Percentiles rank a stretch among this genome's conserved stretches.
Conservation (phyloP, 148 eudicot species). For the Suaeda aralocaspica region DNA sequence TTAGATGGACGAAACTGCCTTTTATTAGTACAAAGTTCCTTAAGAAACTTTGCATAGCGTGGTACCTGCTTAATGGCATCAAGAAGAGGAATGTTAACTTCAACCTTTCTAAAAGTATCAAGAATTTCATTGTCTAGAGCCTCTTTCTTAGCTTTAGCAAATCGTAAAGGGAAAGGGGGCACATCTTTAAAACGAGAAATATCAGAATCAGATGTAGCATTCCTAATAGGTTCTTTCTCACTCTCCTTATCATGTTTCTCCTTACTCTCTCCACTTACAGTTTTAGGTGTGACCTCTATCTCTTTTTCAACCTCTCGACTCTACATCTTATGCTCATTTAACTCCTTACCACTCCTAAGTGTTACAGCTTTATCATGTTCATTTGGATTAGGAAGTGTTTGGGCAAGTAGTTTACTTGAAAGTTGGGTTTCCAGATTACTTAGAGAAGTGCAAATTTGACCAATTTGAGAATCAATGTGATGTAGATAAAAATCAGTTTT, state of each 20-base stretch:
- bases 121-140: conserved; percentile 8
- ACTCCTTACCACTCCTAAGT: neutral
- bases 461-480: conserved; percentile 1
- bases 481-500: conserved; percentile 8
- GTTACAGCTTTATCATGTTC: neutral
- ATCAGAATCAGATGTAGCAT: neutral
- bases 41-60: conserved; percentile 4
- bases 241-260: neutral
- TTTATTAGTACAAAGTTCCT: conserved; percentile 9
- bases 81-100: neutral
- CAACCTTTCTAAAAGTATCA: neutral
- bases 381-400: conserved; percentile 2
- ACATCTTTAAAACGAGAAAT: neutral
- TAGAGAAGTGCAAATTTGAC: conserved; percentile 13
- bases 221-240: neutral
- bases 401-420: conserved; percentile 7
- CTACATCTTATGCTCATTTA: neutral
- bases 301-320: neutral
- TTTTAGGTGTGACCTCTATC: neutral
- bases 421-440: conserved; percentile 3
- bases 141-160: conserved; percentile 10
- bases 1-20: neutral
- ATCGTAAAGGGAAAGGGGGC: conserved; percentile 12
- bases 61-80: conserved; percentile 9
- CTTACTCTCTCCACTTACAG: neutral